Conservation (phyloP, 139 green algal genomes). For the Tetraselmis striata region DNA sequence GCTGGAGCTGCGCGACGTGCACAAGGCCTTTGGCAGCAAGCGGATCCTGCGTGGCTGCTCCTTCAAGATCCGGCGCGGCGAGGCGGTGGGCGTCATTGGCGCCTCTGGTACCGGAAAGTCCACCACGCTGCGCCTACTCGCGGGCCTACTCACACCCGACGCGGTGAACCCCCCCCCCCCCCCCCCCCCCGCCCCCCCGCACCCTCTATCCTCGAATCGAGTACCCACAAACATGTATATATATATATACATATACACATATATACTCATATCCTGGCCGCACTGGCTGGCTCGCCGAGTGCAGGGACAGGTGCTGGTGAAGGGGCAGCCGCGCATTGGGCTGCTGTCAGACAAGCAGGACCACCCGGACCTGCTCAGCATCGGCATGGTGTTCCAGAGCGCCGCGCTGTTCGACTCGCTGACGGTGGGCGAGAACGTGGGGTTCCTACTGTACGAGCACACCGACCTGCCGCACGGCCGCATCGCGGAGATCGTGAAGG, state of each 20-base stretch:
- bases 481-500: conserved; percentile 69
- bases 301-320: conserved; percentile 79
- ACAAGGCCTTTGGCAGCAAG: conserved; percentile 95
- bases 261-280: too few relatives aligned
- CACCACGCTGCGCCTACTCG: conserved; percentile 88
- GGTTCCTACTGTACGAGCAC: conserved; percentile 95
- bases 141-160: conserved; percentile 90
- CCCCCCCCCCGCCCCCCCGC: neutral
- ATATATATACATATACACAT: too few relatives aligned
- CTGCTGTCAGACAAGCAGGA: conserved; percentile 65
- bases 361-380: conserved; percentile 17
- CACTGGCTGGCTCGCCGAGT: too few relatives aligned
- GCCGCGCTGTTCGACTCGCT: conserved; percentile 97
- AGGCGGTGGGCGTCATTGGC: conserved; percentile 98
- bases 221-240: too few relatives aligned
- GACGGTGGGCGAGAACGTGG: conserved; percentile 91
- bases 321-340: conserved; percentile 59
- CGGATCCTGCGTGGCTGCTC: conserved; percentile 77
- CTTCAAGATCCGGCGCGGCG: conserved; percentile 90
- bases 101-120: conserved; percentile 94
- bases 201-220: too few relatives aligned
- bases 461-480: conserved; percentile 50
- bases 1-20: conserved; percentile 88
- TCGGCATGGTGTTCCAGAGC: conserved; percentile 96
- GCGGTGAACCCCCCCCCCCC: conserved; percentile 26